A percentile compares a stretch with the other conserved stretches of the same genome.
These are phyloP conservation scores for Canavalia gladiata DNA, from an alignment of 306 rosid genomes.

Conservation along the genomic window DNA sequence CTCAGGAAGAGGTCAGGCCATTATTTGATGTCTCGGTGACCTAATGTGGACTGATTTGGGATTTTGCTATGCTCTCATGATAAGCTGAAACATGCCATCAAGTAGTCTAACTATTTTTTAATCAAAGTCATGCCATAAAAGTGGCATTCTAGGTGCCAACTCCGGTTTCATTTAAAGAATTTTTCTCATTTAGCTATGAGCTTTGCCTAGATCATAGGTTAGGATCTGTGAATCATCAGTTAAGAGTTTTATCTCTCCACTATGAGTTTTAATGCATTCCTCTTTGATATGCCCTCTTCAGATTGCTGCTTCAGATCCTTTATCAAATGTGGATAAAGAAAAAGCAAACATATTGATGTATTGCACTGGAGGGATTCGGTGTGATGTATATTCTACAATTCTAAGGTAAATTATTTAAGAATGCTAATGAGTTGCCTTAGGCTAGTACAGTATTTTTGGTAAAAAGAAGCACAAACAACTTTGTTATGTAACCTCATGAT, in stretches of 20 bases:
- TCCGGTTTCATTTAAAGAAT: constrained; percentile 15
- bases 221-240: constrained; percentile 31
- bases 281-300: constrained; percentile 52
- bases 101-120: constrained; percentile 20
- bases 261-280: constrained; percentile 44
- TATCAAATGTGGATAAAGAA: constrained; percentile 73
- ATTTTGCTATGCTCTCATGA: constrained; percentile 19
- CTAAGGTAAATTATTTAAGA: constrained; percentile 63
- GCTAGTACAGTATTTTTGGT: neutral
- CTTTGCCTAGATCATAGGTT: constrained; percentile 33
- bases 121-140: constrained; percentile 27
- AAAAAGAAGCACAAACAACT: neutral
- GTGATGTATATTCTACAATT: constrained; percentile 88
- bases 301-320: constrained; percentile 83
- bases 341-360: constrained; percentile 85
- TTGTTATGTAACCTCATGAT: neutral
- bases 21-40: constrained; percentile 36
- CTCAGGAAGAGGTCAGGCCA: constrained; percentile 72
- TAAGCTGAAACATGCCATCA: constrained; percentile 40
- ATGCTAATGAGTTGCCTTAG: too few species aligned
- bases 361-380: constrained; percentile 96
- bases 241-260: constrained; percentile 32
- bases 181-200: constrained; percentile 31
- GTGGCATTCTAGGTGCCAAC: constrained; percentile 24
- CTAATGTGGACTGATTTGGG: constrained; percentile 36